A percentile compares a stretch with the other conserved stretches of the same genome.
Evolutionary conservation across 805 yeast genomes (phyloP).

Genomic region (Ogataea methanolica): DNA sequence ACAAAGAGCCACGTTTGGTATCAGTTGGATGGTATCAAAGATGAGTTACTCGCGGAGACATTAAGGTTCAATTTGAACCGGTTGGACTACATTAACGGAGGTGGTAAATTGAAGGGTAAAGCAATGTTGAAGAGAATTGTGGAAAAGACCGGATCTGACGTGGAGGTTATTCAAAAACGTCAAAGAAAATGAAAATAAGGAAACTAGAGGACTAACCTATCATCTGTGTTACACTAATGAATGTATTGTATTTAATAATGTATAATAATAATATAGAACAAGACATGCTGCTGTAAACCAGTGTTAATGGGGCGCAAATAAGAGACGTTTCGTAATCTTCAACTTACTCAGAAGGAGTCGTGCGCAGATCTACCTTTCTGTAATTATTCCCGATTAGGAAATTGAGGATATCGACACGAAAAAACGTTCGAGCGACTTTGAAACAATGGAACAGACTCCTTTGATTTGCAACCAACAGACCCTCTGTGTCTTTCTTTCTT

Average conservation of each 20-base stretch:
- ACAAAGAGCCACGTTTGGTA: constrained; percentile 74
- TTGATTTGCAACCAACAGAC: too few species aligned
- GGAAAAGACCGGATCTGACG: constrained; percentile 23
- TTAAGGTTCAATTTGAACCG: constrained; percentile 51
- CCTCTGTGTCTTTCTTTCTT: background rate
- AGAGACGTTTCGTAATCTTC: too few species aligned
- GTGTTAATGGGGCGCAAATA: too few species aligned
- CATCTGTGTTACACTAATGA: too few species aligned
- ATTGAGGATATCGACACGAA: background rate
- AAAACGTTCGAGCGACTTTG: too few species aligned
- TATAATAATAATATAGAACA: too few species aligned
- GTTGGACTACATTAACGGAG: constrained; percentile 31
- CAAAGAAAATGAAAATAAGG: too few species aligned
- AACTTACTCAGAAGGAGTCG: too few species aligned
- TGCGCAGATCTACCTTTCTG: background rate
- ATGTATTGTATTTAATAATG: too few species aligned
- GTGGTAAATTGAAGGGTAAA: constrained; percentile 31
- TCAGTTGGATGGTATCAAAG: constrained; percentile 71
- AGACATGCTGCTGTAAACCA: too few species aligned
- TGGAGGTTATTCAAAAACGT: constrained; percentile 15
- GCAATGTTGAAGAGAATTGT: constrained; percentile 29
- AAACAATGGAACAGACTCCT: too few species aligned
- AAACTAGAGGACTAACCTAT: too few species aligned
- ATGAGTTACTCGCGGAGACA: constrained; percentile 60
- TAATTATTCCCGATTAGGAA: constrained; percentile 1